Evolutionary conservation across 352 stramenopile genomes (phyloP).

Genomic region (Phytophthora ohioensis): DNA sequence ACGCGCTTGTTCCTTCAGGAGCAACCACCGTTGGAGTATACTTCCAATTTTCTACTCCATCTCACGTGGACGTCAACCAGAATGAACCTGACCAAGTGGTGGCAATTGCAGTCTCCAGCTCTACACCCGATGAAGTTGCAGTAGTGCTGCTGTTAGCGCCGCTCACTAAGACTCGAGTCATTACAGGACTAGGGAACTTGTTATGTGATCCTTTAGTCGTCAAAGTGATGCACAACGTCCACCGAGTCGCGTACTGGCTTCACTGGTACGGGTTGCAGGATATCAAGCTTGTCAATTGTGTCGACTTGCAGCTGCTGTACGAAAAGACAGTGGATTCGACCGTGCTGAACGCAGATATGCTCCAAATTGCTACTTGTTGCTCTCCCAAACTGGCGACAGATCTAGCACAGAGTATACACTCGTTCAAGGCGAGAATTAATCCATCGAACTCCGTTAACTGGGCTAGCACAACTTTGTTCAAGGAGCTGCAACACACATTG

Average conservation of each 20-base stretch:
- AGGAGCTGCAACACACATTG: slow-evolving; percentile 7
- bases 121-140: slow-evolving; percentile 9
- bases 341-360: slow-evolving; percentile 16
- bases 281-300: slow-evolving; percentile 21
- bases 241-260: slow-evolving; percentile 31
- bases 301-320: slow-evolving; percentile 46
- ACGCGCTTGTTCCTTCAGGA: slow-evolving; percentile 4
- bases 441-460: neutral
- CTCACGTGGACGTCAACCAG: neutral
- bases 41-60: slow-evolving; percentile 25
- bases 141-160: slow-evolving; percentile 23
- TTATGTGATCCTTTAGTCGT: slow-evolving; percentile 15
- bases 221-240: slow-evolving; percentile 39
- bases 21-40: slow-evolving; percentile 21
- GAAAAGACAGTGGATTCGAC: slow-evolving; percentile 28
- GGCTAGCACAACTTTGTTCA: neutral
- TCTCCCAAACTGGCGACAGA: neutral
- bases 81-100: slow-evolving; percentile 12
- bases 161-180: slow-evolving; percentile 20
- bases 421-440: slow-evolving; percentile 22
- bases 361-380: slow-evolving; percentile 24
- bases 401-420: slow-evolving; percentile 19
- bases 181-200: slow-evolving; percentile 19
- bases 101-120: slow-evolving; percentile 25
- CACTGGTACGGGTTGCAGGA: slow-evolving; percentile 17